Base-by-base conservation (phyloP, 345 rosid species). In the Excoecaria cochinchinensis region DNA sequence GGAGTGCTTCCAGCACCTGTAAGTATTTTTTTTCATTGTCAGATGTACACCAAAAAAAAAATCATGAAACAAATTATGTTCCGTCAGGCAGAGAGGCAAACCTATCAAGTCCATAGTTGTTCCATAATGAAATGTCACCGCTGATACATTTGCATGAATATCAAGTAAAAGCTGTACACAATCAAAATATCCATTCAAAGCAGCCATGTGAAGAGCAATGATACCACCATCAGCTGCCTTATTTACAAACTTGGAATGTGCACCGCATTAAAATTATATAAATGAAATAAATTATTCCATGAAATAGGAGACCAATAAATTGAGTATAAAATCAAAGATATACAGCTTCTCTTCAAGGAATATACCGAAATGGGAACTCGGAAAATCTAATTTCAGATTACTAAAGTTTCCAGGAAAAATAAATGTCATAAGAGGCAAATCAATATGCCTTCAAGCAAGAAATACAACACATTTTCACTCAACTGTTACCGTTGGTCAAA, bases 221-320 rank as follows among this genome's bases (percentile, higher is more conserved):
- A 93, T 91, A 71, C 99, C 99, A 75, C 97, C 99, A 48, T 95
- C 98, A 79, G 99, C 99, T n/a, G n/a, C n/a, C n/a, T n/a, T n/a
- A n/a, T n/a, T n/a, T n/a, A n/a, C n/a, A n/a, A n/a, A n/a, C n/a
- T n/a, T n/a, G n/a, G n/a, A n/a, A n/a, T n/a, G n/a, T n/a, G n/a
- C n/a, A n/a, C n/a, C n/a, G n/a, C n/a, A n/a, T n/a, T n/a, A n/a
- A n/a, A n/a, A n/a, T n/a, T n/a, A n/a, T n/a, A n/a, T n/a, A n/a
- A n/a, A n/a, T n/a, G n/a, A n/a, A n/a, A n/a, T n/a, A n/a, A n/a
- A n/a, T n/a, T n/a, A n/a, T n/a, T n/a, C n/a, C n/a, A n/a, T n/a
- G n/a, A n/a, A n/a, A n/a, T n/a, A n/a, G n/a, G n/a, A n/a, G n/a
- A n/a, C n/a, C n/a, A n/a, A n/a, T n/a, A n/a, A n/a, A n/a, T n/a